Percentiles rank a stretch among this genome's conserved stretches.
Conservation (phyloP, 371 early-diverging fungal species). For the Mucor mucedo region DNA sequence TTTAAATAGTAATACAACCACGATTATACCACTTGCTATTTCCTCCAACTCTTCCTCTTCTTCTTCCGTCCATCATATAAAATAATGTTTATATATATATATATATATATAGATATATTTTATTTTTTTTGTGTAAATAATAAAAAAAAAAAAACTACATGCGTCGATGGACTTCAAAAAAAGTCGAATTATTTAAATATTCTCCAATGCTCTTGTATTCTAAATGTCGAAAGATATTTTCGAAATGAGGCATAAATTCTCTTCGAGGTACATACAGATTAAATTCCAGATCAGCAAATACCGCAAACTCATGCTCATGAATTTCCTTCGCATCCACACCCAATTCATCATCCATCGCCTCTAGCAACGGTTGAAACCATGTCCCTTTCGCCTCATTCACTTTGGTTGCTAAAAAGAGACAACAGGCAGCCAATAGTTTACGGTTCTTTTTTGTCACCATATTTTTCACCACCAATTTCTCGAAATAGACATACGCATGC, state of each 20-base stretch:
- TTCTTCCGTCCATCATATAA: neutral
- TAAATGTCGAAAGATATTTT: slow-evolving; percentile 64
- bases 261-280: slow-evolving; percentile 77
- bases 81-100: too few relatives aligned
- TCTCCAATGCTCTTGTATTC: slow-evolving; percentile 59
- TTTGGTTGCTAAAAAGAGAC: slow-evolving; percentile 81
- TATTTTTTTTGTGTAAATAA: neutral
- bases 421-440: slow-evolving; percentile 81
- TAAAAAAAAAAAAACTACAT: slow-evolving; percentile 4
- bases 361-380: slow-evolving; percentile 41
- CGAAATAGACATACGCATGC: slow-evolving; percentile 88
- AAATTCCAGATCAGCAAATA: slow-evolving; percentile 87
- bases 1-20: slow-evolving; percentile 15
- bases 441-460: slow-evolving; percentile 80
- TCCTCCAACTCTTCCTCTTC: neutral
- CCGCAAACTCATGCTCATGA: slow-evolving; percentile 81
- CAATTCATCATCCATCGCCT: slow-evolving; percentile 58
- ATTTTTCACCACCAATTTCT: slow-evolving; percentile 85
- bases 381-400: slow-evolving; percentile 85
- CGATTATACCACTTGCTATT: slow-evolving; percentile 17
- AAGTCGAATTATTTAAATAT: slow-evolving; percentile 56
- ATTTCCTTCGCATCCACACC: slow-evolving; percentile 81
- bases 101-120: too few relatives aligned
- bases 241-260: slow-evolving; percentile 89
- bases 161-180: slow-evolving; percentile 35